Evolutionary conservation across 2,329 filamentous ascomycete genomes (phyloP).

Genomic region (Paracoccidioides brasiliensis): DNA sequence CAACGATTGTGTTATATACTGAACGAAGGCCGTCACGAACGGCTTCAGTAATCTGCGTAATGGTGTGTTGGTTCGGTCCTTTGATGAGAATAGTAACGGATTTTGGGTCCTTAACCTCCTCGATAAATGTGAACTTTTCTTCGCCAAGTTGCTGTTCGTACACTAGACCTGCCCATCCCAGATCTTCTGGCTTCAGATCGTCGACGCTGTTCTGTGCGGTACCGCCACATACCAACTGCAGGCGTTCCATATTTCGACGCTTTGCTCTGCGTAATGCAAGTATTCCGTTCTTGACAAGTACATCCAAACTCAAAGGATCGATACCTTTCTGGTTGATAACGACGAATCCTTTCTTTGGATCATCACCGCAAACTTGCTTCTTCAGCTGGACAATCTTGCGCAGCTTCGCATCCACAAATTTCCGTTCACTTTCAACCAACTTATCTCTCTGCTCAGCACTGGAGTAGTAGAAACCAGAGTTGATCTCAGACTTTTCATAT

Average conservation of each 20-base stretch:
- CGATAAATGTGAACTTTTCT: conserved; percentile 98
- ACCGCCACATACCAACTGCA: conserved; percentile 90
- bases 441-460: conserved; percentile 95
- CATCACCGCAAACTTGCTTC: conserved; percentile 89
- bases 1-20: conserved; percentile 99
- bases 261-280: conserved; percentile 88
- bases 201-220: conserved; percentile 91
- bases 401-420: conserved; percentile 90
- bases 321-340: conserved; percentile 99
- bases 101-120: conserved; percentile 97
- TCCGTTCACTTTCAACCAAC: conserved; percentile 90
- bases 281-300: conserved; percentile 96
- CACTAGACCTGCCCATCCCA: conserved; percentile 91
- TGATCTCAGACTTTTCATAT: conserved; percentile 98
- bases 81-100: conserved; percentile 97
- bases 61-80: conserved; percentile 92
- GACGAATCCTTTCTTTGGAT: conserved; percentile 89
- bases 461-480: conserved; percentile 97
- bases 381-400: conserved; percentile 97
- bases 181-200: conserved; percentile 70
- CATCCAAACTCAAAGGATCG: conserved; percentile 87
- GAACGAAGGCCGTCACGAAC: conserved; percentile 88
- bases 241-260: conserved; percentile 95
- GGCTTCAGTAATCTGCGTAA: conserved; percentile 90
- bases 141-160: conserved; percentile 97